Conservation (phyloP, 768 basidiomycete species). For the Boletus coccyginus region DNA sequence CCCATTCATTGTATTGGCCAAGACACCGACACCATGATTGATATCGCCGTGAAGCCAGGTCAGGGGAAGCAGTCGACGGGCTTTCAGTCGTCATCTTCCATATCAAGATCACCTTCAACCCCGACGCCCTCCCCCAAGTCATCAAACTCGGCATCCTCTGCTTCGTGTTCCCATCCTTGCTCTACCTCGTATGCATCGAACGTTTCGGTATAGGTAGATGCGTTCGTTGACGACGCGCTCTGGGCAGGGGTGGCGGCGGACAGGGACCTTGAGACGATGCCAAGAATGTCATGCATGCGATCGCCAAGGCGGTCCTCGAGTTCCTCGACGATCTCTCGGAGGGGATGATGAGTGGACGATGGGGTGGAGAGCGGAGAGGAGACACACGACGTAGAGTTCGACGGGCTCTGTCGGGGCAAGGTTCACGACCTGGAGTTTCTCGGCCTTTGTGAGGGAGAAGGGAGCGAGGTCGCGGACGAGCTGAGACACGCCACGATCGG, state of each 20-base stretch:
- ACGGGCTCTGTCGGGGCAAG: constrained; percentile 78
- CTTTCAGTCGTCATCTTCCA: constrained; percentile 50
- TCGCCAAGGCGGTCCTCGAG: constrained; percentile 78
- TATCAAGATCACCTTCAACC: constrained; percentile 68
- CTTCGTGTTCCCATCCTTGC: constrained; percentile 35
- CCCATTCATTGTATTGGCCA: background rate
- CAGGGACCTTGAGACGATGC: constrained; percentile 48
- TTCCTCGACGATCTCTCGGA: constrained; percentile 84
- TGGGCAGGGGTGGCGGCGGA: constrained; percentile 5
- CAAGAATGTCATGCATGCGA: constrained; percentile 64
- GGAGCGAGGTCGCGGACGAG: constrained; percentile 67
- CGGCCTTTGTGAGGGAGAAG: constrained; percentile 81
- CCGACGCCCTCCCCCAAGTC: constrained; percentile 65
- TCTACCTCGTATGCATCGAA: constrained; percentile 22
- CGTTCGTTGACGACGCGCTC: background rate
- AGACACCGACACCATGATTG: background rate
- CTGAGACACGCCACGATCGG: constrained; percentile 55
- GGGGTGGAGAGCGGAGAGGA: background rate
- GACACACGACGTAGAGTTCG: constrained; percentile 84
- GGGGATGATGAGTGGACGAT: background rate
- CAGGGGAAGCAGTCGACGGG: background rate
- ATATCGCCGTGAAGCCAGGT: background rate
- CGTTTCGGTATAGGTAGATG: background rate
- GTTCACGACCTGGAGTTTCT: constrained; percentile 92
- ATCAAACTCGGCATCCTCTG: constrained; percentile 57